Evolutionary conservation across 2,329 filamentous ascomycete genomes (phyloP), one percentile per base, ranked within the genome.

Genomic region (Corinectria fuckeliana): DNA sequence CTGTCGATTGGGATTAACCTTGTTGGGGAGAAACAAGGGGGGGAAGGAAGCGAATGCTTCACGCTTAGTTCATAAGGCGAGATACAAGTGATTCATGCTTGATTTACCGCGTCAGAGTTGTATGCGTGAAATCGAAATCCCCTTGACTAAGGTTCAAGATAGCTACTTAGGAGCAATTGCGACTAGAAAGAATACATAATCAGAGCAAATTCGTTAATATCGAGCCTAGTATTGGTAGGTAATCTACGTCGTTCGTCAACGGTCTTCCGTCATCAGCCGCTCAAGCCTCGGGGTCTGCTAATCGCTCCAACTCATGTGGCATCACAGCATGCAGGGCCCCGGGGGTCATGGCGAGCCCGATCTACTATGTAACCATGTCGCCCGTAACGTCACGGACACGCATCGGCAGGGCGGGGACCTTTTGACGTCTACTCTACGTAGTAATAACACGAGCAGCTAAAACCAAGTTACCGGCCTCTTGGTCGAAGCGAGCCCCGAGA

Each of bases 381-480:
- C 23, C 9, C 36, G 23, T 28, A 38, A 28, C 48, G 25, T 28
- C 16, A 34, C 8, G n/a, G 13, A n/a, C 21, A 41, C n/a, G 16
- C n/a, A 14, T 11, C 10, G 25, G 23, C 23, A 36, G 4, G 32
- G 32, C 16, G 18, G 25, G 18, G 32, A 32, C 20, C 21, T 21
- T 56, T 38, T 38, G 44, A 49, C 36, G 44, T 49, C 44, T 48
- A 52, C 32, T 21, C 16, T 36, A n/a, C n/a, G n/a, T n/a, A n/a
- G n/a, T n/a, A n/a, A n/a, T n/a, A 21, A 42, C 44, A 21, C 44
- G 18, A 44, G 39, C n/a, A n/a, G n/a, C n/a, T n/a, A 32, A 30
- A 30, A 10, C 26, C 50, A 54, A 30, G 50, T 54, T 59, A 59
- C 56, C 56, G 47, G 41, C 26, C 44, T 50, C 45, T 36, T 44